Evolutionary conservation across 2,329 filamentous ascomycete species (phyloP).

Genomic region (Colletotrichum limetticola): DNA sequence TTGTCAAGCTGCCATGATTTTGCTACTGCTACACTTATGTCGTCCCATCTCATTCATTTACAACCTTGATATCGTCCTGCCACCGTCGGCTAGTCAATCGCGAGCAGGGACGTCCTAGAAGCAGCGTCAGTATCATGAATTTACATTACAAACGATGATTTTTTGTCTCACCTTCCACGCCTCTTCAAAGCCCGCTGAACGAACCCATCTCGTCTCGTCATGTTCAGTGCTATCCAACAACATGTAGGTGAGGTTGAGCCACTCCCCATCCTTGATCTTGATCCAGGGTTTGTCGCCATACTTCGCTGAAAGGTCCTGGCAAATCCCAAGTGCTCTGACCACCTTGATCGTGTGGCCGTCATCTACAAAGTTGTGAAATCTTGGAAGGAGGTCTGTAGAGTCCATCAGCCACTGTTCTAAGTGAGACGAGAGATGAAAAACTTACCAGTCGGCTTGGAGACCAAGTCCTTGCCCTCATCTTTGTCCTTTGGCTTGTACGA

Average conservation of each 20-base stretch:
- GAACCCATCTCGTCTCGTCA: constrained; percentile 63
- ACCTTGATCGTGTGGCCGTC: constrained; percentile 88
- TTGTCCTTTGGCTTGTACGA: constrained; percentile 65
- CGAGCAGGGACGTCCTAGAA: constrained; percentile 23
- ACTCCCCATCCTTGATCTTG: constrained; percentile 65
- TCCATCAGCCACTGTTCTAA: not conserved
- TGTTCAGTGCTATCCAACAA: constrained; percentile 70
- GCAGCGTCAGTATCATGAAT: not conserved
- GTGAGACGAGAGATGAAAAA: not conserved
- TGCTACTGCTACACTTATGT: no score
- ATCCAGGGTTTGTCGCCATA: constrained; percentile 61
- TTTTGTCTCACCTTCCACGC: constrained; percentile 65
- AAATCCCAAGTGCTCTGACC: constrained; percentile 75
- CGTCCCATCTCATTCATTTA: not conserved
- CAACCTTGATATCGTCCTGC: not conserved
- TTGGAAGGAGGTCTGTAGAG: constrained; percentile 54
- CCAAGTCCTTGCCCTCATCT: constrained; percentile 48
- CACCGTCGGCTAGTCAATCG: constrained; percentile 16
- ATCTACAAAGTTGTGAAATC: constrained; percentile 64
- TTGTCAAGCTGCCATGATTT: not conserved
- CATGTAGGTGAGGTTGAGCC: constrained; percentile 70
- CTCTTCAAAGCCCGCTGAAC: constrained; percentile 70
- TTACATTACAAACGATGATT: no score
- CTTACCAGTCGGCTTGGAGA: constrained; percentile 56
- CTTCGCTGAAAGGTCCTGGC: constrained; percentile 59